Percentiles rank a stretch among this genome's conserved stretches.
Conservation (phyloP, 2,329 filamentous ascomycete species). For the Neodidymelliopsis sp. region DNA sequence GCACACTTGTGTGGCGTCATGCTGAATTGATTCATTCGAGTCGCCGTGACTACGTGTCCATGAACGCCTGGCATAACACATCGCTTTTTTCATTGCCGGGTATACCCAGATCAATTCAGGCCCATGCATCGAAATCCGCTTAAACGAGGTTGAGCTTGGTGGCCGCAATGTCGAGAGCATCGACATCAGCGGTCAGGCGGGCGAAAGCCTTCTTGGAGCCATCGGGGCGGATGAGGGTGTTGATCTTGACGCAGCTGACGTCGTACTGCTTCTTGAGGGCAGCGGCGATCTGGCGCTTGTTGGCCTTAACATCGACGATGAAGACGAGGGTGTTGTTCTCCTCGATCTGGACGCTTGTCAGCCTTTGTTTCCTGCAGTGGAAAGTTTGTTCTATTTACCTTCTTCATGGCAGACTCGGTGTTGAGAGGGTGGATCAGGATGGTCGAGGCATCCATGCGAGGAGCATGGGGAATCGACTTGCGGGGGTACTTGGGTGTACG, state of each 20-base stretch:
- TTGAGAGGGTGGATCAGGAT: slow-evolving; percentile 97
- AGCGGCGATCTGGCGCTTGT: slow-evolving; percentile 99
- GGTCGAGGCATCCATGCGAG: slow-evolving; percentile 97
- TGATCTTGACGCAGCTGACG: slow-evolving; percentile 98
- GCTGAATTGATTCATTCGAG: slow-evolving; percentile 47
- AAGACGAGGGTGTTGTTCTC: slow-evolving; percentile 99
- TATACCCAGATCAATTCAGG: slow-evolving; percentile 42
- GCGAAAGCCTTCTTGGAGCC: slow-evolving; percentile 99
- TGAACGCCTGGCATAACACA: slow-evolving; percentile 48
- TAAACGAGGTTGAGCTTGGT: slow-evolving; percentile 99
- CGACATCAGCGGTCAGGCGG: slow-evolving; percentile 93
- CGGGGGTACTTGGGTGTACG: slow-evolving; percentile 95
- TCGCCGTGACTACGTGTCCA: slow-evolving; percentile 48
- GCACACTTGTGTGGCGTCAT: slow-evolving; percentile 36
- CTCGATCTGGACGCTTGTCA: slow-evolving; percentile 70
- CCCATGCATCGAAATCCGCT: slow-evolving; percentile 48
- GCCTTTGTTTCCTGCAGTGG: not conserved
- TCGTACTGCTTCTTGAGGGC: slow-evolving; percentile 99
- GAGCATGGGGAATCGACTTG: slow-evolving; percentile 88
- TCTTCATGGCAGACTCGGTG: slow-evolving; percentile 99
- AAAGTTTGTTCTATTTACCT: slow-evolving; percentile 49
- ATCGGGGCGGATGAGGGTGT: slow-evolving; percentile 97
- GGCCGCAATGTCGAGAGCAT: slow-evolving; percentile 98
- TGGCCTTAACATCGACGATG: slow-evolving; percentile 88
- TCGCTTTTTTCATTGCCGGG: slow-evolving; percentile 45